These are phyloP conservation scores for Fragilariopsis cylindrus DNA, from an alignment of 108 stramenopile species.

Conservation along the genomic window DNA sequence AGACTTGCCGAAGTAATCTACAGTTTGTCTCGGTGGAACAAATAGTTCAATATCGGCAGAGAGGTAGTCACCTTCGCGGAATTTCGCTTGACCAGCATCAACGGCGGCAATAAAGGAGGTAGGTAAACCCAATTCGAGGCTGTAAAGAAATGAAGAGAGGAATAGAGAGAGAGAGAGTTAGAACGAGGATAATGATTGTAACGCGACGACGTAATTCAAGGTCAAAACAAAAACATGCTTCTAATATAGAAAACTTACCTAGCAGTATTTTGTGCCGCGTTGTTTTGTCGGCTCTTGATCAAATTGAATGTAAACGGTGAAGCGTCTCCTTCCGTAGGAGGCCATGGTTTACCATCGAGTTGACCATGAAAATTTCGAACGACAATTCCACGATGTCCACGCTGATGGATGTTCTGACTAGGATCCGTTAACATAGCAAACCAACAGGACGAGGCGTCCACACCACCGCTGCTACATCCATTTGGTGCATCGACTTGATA, in stretches of 20 bases:
- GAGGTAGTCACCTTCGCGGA: not conserved
- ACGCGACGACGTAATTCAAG: too few species aligned
- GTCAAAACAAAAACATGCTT: too few species aligned
- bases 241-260: too few species aligned
- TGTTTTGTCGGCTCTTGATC: slow-evolving; percentile 6
- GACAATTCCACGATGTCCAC: slow-evolving; percentile 8
- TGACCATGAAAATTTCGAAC: slow-evolving; percentile 5
- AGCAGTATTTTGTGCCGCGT: not conserved
- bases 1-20: slow-evolving; percentile 9
- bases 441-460: not conserved
- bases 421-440: slow-evolving; percentile 4
- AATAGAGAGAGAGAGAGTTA: too few species aligned
- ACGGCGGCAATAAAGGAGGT: not conserved
- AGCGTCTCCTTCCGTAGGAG: slow-evolving; percentile 6
- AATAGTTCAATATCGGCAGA: not conserved
- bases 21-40: slow-evolving; percentile 6
- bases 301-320: slow-evolving; percentile 2
- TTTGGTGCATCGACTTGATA: slow-evolving; percentile 8
- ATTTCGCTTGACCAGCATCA: not conserved
- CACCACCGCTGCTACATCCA: not conserved
- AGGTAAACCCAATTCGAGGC: not conserved
- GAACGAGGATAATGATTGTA: too few species aligned
- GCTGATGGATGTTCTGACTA: not conserved
- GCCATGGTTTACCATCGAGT: not conserved
- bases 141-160: not conserved